phyloP scores from a whole-genome alignment of 192 early-diverging fungal genomes.

The Chytriomyces sp. region DNA sequence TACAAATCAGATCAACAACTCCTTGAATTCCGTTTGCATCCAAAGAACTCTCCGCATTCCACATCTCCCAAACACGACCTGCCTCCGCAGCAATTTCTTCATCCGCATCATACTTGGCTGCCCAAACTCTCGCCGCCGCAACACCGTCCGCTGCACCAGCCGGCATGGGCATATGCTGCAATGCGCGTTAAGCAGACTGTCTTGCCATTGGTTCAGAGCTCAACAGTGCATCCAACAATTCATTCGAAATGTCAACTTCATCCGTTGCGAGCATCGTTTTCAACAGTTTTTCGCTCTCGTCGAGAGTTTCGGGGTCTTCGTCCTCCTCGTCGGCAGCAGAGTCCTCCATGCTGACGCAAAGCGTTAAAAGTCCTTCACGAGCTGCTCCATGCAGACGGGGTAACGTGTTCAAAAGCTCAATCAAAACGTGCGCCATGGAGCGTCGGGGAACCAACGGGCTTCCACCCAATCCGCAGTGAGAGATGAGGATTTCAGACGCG shows the following conservation, averaged over 20 bases:
- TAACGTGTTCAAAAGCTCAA: constrained; percentile 47
- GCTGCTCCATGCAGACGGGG: constrained; percentile 51
- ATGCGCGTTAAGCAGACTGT: constrained; percentile 63
- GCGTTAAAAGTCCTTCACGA: constrained; percentile 45
- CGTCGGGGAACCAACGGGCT: constrained; percentile 36
- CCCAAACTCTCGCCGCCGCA: constrained; percentile 75
- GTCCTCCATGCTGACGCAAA: constrained; percentile 43
- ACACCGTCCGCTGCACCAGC: constrained; percentile 50
- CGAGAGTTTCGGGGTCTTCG: constrained; percentile 39
- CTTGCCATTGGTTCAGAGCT: constrained; percentile 71
- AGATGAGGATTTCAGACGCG: constrained; percentile 50
- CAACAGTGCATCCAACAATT: constrained; percentile 69
- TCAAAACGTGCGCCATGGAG: constrained; percentile 43
- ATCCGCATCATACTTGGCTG: constrained; percentile 64
- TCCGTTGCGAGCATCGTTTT: constrained; percentile 15
- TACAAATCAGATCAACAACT: constrained; percentile 40
- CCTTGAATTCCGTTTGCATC: constrained; percentile 10
- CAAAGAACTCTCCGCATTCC: constrained; percentile 39
- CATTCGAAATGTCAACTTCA: constrained; percentile 55
- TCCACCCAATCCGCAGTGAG: constrained; percentile 46
- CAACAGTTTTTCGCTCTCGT: constrained; percentile 37
- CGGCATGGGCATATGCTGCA: constrained; percentile 57
- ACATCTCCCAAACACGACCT: constrained; percentile 63
- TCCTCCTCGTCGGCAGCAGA: constrained; percentile 43
- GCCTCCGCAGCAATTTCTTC: constrained; percentile 66